Base-by-base conservation (phyloP, 169 alveolate species). In the Besnoitia besnoiti region DNA sequence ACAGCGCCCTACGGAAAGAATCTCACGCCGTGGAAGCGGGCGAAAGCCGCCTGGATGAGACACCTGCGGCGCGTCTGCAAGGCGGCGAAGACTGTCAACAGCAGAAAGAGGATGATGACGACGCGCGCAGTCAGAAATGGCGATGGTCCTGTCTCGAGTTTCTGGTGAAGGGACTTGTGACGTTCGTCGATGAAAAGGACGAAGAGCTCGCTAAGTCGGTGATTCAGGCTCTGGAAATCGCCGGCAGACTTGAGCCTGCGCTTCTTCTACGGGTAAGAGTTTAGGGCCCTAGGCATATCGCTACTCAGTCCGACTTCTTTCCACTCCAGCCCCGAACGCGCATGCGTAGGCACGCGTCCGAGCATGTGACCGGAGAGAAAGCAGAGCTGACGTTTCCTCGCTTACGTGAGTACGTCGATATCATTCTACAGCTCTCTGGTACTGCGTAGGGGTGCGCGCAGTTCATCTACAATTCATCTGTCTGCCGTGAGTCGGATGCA, bases 61-160 rank as follows among this genome's bases (percentile, higher is more conserved):
- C n/a, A n/a, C n/a, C n/a, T n/a, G n/a, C n/a, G 24, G 55, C 55
- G 14, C 55, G 27, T 55, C 67, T 55, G 5, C 7, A 55, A 19
- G 12, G 67, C 67, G 27, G 30, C 80, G 24, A 67, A 10, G 19
- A 67, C 21, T 10, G 24, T 67, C 44, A 67, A 67, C 80, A 8
- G 44, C 24, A 10, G 80, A n/a, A 14, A 19, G 62, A 19, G 62
- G 30, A 33, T 2, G 44, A n/a, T 30, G 46, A 8, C 80, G n/a
- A 24, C 80, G 42, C 40, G 24, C 7, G 67, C 12, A 8, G 30
- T 0, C 12, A 16, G n/a, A 55, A 30, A 35, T 77, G 87, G 61
- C 10, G 40, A 27, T 77, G 87, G 87, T 30, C 49, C 2, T 77
- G 87, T 24, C 59, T 77, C 37, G 87, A 77, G 87, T 77, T 40